Percentiles rank a stretch among this genome's conserved stretches.
These are phyloP conservation scores for Leishmania braziliensis DNA, from an alignment of 208 protist genomes.

Conservation along the genomic window DNA sequence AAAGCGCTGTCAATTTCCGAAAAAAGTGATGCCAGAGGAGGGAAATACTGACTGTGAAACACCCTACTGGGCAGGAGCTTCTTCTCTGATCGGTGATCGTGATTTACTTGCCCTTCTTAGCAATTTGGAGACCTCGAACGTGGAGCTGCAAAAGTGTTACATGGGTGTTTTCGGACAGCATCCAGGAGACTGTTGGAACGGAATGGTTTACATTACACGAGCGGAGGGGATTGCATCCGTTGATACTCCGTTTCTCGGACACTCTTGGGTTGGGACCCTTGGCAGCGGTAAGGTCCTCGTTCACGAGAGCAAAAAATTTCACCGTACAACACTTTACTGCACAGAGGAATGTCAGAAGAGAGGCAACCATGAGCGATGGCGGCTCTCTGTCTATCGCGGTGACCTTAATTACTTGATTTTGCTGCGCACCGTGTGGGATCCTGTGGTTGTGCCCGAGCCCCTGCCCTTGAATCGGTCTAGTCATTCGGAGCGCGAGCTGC, in stretches of 20 bases:
- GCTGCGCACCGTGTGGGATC: constrained; percentile 71
- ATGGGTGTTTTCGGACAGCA: constrained; percentile 71
- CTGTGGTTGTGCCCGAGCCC: constrained; percentile 70
- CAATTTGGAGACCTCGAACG: constrained; percentile 59
- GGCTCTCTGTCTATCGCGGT: constrained; percentile 59
- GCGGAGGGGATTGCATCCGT: constrained; percentile 41
- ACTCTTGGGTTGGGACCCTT: constrained; percentile 63
- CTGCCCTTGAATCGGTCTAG: constrained; percentile 46
- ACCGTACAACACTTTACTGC: constrained; percentile 68
- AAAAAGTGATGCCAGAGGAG: constrained; percentile 56
- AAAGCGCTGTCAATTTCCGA: constrained; percentile 60
- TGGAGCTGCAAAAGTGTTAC: constrained; percentile 73
- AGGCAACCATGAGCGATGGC: constrained; percentile 64
- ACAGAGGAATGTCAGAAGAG: constrained; percentile 64
- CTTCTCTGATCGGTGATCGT: constrained; percentile 51
- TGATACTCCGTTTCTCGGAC: constrained; percentile 64
- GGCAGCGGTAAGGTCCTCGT: constrained; percentile 58
- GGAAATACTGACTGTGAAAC: constrained; percentile 80
- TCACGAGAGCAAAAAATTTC: constrained; percentile 52
- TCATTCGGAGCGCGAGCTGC: constrained; percentile 44
- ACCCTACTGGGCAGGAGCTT: constrained; percentile 71
- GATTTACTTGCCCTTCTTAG: constrained; percentile 62
- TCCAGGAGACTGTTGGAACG: constrained; percentile 65
- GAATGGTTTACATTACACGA: constrained; percentile 70
- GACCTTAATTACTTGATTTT: constrained; percentile 48